Evolutionary conservation across 2,329 filamentous ascomycete species (phyloP).

Genomic region (Cladobotryum protrusum): DNA sequence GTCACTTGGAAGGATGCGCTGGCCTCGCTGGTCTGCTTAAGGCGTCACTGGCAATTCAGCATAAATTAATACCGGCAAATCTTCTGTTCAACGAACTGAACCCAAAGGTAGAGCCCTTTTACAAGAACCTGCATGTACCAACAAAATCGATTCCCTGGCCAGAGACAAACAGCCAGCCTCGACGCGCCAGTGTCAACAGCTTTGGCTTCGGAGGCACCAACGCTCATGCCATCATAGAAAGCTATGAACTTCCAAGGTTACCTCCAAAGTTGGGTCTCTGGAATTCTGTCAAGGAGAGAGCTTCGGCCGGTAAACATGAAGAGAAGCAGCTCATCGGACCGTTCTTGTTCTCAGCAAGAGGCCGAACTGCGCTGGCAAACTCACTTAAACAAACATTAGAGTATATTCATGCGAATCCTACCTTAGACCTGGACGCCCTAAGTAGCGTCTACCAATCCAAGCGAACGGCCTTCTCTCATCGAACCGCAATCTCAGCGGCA

Average conservation of each 20-base stretch:
- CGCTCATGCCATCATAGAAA: constrained; percentile 35
- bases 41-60: background rate
- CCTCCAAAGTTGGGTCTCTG: background rate
- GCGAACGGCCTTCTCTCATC: no score
- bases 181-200: constrained; percentile 22
- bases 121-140: constrained; percentile 17
- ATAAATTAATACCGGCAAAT: constrained; percentile 24
- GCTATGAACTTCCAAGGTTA: background rate
- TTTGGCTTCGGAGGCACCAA: constrained; percentile 40
- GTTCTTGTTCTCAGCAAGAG: background rate
- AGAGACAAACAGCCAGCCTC: background rate
- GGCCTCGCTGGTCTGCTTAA: constrained; percentile 4
- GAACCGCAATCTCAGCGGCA: no score
- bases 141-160: constrained; percentile 19
- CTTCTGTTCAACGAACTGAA: constrained; percentile 24
- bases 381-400: background rate
- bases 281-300: background rate
- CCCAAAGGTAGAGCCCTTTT: constrained; percentile 21
- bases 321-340: background rate
- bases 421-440: no score
- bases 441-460: no score
- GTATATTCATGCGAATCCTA: no score
- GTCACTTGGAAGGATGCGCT: constrained; percentile 4
- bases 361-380: background rate
- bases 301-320: background rate